Base-by-base conservation (phyloP, 1,284 basidiomycete genomes). In the Acaromyces ingoldii region DNA sequence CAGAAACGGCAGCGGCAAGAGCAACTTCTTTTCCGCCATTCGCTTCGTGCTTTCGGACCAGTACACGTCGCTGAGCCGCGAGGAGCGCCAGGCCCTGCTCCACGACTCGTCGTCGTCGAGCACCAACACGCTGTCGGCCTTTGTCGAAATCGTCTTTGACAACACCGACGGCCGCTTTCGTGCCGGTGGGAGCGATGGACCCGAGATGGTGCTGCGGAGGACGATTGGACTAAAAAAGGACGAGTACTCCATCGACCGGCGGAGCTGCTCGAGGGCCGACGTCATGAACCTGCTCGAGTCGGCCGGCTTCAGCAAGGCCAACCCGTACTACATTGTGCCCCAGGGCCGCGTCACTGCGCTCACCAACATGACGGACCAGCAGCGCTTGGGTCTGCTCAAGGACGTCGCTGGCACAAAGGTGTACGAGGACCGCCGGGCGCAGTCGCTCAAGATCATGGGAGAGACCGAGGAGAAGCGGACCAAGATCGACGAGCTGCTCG, bases 201-300 rank as follows among this genome's bases (percentile, higher is more conserved):
- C 71, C 30, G 62, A 71, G 39, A 57, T 75, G 53, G 60, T 72
- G 24, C 55, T 75, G 9, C 63, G 72, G 7, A 55, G 72, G 37
- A 98, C 95, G 1, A 97, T 99, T 55, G 95, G 95, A 58, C 77
- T 91, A 44, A 97, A 98, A 81, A 98, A 98, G 79, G 95, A 98
- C 74, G 95, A 98, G 78, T 99, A 97, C 79, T 89, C 88, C 62
- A 81, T 98, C 40, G 95, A 99, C 78, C 86, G 88, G 78, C 97
- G 96, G 79, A 89, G 86, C 59, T 88, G 89, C 0, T 89, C 85
- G 76, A 97, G 96, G 77, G 91, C 91, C 4, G 95, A 99, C 67
- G 90, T 99, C 22, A 89, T 92, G 89, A 72, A 70, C 43, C 64
- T 75, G 29, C 65, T 75, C 48, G 72, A 75, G 49, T 61, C 60